phyloP scores from a whole-genome alignment of 768 basidiomycete species.

The Boletus fagicola region DNA sequence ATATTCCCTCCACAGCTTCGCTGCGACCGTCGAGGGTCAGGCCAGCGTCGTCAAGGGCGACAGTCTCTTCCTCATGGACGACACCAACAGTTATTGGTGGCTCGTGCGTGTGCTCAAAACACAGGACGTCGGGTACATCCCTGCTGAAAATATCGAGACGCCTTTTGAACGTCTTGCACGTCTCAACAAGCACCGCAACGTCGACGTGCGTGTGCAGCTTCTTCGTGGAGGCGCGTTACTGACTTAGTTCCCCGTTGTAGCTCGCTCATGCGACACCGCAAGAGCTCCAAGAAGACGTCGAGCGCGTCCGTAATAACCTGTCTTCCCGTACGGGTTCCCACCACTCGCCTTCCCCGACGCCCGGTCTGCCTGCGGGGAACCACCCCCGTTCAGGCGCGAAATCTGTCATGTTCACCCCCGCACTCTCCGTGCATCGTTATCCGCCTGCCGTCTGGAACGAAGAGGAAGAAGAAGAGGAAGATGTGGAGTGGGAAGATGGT shows the following conservation, averaged over 20 bases:
- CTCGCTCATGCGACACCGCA: slow-evolving; percentile 36
- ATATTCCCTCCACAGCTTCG: slow-evolving; percentile 93
- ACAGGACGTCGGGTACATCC: slow-evolving; percentile 98
- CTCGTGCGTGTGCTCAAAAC: slow-evolving; percentile 97
- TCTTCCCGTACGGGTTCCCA: slow-evolving; percentile 48
- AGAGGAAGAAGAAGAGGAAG: slow-evolving; percentile 60
- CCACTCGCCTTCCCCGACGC: slow-evolving; percentile 47
- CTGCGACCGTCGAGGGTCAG: slow-evolving; percentile 97
- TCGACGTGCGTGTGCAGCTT: slow-evolving; percentile 65
- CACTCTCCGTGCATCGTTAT: slow-evolving; percentile 68
- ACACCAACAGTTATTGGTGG: slow-evolving; percentile 99
- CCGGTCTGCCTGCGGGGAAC: slow-evolving; percentile 34
- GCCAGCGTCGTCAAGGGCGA: slow-evolving; percentile 99
- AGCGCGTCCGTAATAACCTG: slow-evolving; percentile 53
- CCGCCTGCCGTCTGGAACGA: slow-evolving; percentile 83
- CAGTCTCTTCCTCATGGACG: slow-evolving; percentile 94
- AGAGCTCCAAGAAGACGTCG: slow-evolving; percentile 60
- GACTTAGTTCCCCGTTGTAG: slow-evolving; percentile 9
- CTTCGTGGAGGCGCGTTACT: neutral
- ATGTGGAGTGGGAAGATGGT: slow-evolving; percentile 58
- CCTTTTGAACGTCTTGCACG: slow-evolving; percentile 94
- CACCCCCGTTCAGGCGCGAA: slow-evolving; percentile 33
- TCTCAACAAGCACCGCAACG: slow-evolving; percentile 95
- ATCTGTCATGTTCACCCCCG: slow-evolving; percentile 70
- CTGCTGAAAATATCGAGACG: slow-evolving; percentile 98